Evolutionary conservation across 2,329 filamentous ascomycete genomes (phyloP).

Genomic region (Daldinia sp.): DNA sequence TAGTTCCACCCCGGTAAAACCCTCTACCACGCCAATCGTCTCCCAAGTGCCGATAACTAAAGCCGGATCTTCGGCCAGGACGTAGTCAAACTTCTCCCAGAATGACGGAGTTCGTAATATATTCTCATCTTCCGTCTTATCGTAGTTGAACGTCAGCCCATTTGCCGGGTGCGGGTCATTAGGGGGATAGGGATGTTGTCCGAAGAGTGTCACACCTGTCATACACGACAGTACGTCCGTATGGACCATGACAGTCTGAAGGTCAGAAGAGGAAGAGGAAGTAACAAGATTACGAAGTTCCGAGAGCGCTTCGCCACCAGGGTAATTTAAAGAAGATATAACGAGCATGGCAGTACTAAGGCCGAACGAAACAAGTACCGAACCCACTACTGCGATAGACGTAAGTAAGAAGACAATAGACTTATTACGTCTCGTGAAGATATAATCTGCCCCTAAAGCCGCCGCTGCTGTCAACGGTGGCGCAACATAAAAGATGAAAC

Average conservation of each 20-base stretch:
- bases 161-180: conserved; percentile 42
- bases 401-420: conserved; percentile 66
- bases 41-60: conserved; percentile 66
- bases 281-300: conserved; percentile 60
- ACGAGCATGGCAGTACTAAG: conserved; percentile 76
- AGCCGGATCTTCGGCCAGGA: conserved; percentile 66
- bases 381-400: conserved; percentile 67
- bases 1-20: conserved; percentile 70
- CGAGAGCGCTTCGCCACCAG: conserved; percentile 82
- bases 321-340: conserved; percentile 91
- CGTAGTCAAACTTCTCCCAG: conserved; percentile 74
- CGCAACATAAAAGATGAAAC: conserved; percentile 91
- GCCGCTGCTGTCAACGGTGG: conserved; percentile 84
- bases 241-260: conserved; percentile 63
- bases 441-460: conserved; percentile 77
- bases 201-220: conserved; percentile 77
- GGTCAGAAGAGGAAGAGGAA: conserved; percentile 49
- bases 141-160: conserved; percentile 59
- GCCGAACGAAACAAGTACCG: conserved; percentile 69
- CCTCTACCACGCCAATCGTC: conserved; percentile 66
- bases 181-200: conserved; percentile 58
- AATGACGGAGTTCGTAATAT: conserved; percentile 63
- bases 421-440: conserved; percentile 76
- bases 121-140: conserved; percentile 70
- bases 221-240: conserved; percentile 76